phyloP scores from a whole-genome alignment of 768 basidiomycete genomes.

The Kwoniella mangroviensis region DNA sequence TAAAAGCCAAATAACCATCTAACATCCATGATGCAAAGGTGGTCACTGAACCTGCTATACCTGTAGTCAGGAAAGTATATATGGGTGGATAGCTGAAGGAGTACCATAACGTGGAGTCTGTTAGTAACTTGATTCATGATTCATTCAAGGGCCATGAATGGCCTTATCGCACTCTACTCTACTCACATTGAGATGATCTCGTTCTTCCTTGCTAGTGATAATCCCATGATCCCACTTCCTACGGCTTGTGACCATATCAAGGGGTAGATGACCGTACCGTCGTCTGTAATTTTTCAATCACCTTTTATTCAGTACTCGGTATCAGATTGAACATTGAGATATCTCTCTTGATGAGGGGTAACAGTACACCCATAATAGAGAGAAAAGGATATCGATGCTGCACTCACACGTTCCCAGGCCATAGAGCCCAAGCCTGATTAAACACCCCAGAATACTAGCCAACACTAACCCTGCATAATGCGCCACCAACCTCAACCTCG shows the following conservation, averaged over 20 bases:
- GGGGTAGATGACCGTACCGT: constrained; percentile 76
- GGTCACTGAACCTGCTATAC: constrained; percentile 95
- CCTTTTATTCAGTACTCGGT: background rate
- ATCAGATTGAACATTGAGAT: too few relatives aligned
- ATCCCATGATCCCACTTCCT: constrained; percentile 92
- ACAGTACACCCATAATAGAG: too few relatives aligned
- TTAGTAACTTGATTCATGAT: too few relatives aligned
- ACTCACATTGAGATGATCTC: constrained; percentile 76
- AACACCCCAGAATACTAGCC: constrained; percentile 79
- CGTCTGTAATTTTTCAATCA: constrained; percentile 56
- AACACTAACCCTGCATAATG: constrained; percentile 62
- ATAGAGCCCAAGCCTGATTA: constrained; percentile 77
- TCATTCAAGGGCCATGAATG: too few relatives aligned
- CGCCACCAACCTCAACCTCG: constrained; percentile 32
- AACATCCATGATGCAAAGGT: constrained; percentile 96
- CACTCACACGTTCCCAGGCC: constrained; percentile 68
- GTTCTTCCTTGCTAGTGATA: constrained; percentile 71
- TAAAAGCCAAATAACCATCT: constrained; percentile 83
- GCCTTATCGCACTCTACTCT: too few relatives aligned
- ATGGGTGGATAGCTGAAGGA: constrained; percentile 76
- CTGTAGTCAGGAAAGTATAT: constrained; percentile 86
- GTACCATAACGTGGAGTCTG: background rate
- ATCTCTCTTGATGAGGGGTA: too few relatives aligned
- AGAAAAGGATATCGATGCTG: background rate
- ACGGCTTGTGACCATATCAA: constrained; percentile 82